Percentiles rank a stretch among this genome's conserved stretches.
These are phyloP conservation scores for Lyophyllum semitale DNA, from an alignment of 768 basidiomycete species.

Conservation along the genomic window DNA sequence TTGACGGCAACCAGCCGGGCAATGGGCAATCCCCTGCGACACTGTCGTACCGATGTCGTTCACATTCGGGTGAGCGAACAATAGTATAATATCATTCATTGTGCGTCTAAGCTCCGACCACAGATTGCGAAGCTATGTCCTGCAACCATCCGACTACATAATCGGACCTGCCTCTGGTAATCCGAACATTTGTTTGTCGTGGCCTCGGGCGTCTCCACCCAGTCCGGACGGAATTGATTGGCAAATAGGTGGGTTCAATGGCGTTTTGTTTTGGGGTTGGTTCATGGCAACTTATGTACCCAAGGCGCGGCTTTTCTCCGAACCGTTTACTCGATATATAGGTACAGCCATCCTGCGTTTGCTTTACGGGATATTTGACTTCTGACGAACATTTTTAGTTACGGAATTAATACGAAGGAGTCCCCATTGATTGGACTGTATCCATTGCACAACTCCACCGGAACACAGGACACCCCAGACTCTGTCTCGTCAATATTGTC, in stretches of 20 bases:
- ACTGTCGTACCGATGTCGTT: constrained; percentile 60
- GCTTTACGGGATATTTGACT: neutral
- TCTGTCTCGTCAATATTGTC: constrained; percentile 55
- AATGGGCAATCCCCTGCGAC: constrained; percentile 78
- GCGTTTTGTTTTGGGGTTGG: neutral
- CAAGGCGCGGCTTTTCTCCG: constrained; percentile 67
- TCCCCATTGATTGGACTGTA: constrained; percentile 81
- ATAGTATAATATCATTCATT: constrained; percentile 1
- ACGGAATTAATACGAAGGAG: constrained; percentile 73
- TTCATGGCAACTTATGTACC: neutral
- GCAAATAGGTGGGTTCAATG: constrained; percentile 64
- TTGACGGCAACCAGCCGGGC: constrained; percentile 44
- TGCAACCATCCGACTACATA: constrained; percentile 77
- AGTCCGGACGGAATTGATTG: constrained; percentile 79
- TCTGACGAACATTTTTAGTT: constrained; percentile 43
- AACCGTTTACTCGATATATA: constrained; percentile 80
- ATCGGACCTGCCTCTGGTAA: constrained; percentile 69
- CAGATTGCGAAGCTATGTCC: constrained; percentile 53
- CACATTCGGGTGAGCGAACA: constrained; percentile 60
- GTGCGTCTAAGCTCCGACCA: neutral
- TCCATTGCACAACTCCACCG: constrained; percentile 49
- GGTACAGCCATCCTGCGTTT: constrained; percentile 39
- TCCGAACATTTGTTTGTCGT: constrained; percentile 69
- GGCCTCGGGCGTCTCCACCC: constrained; percentile 70
- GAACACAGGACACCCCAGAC: constrained; percentile 39